These are phyloP conservation scores for Paecilomyces niveus DNA, from an alignment of 2,329 filamentous ascomycete species.

Conservation along the genomic window DNA sequence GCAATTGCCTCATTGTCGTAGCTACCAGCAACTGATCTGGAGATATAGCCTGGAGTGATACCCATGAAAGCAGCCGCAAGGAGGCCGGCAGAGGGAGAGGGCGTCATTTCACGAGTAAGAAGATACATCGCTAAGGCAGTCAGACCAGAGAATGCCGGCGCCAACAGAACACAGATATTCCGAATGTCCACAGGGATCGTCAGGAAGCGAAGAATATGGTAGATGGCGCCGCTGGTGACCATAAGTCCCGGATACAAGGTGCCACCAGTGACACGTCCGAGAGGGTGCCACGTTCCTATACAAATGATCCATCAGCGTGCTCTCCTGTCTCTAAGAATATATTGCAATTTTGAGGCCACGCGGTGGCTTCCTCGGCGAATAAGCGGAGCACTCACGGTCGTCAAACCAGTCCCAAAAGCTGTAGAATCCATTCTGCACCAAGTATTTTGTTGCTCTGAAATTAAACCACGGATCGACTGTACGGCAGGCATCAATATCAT, in stretches of 20 bases:
- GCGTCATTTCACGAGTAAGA: constrained; percentile 93
- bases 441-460: constrained; percentile 95
- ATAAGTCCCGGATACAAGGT: constrained; percentile 98
- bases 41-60: constrained; percentile 95
- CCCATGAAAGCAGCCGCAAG: constrained; percentile 95
- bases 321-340: constrained; percentile 5
- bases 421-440: constrained; percentile 95
- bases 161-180: constrained; percentile 96
- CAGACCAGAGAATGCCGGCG: constrained; percentile 86
- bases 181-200: constrained; percentile 94
- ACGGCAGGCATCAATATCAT: constrained; percentile 18
- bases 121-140: constrained; percentile 92
- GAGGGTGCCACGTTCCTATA: constrained; percentile 89
- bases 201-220: constrained; percentile 82
- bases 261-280: constrained; percentile 94
- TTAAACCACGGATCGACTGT: constrained; percentile 99
- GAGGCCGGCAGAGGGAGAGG: constrained; percentile 89
- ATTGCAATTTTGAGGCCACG: constrained; percentile 2
- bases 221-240: constrained; percentile 97
- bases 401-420: constrained; percentile 99
- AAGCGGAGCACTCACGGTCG: constrained; percentile 58
- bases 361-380: constrained; percentile 7
- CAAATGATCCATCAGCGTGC: constrained; percentile 6
- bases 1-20: constrained; percentile 99
- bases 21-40: constrained; percentile 91